phyloP scores from a whole-genome alignment of 495 filamentous ascomycete species.

The Thozetella sp. region DNA sequence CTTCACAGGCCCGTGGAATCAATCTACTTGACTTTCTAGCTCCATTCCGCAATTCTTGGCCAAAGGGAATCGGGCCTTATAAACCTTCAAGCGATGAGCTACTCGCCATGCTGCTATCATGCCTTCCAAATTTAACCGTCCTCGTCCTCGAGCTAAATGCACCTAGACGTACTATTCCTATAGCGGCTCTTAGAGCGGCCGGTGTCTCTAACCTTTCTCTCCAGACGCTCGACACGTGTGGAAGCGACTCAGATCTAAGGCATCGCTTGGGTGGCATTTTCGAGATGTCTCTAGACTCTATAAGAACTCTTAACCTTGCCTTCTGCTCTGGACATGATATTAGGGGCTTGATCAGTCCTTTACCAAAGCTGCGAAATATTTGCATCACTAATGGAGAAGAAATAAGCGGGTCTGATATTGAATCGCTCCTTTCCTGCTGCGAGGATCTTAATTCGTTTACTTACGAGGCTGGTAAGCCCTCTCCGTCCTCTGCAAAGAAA shows the following conservation, averaged over 20 bases:
- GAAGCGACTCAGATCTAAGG: too few species aligned
- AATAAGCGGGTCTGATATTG: constrained; percentile 4
- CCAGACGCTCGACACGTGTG: constrained; percentile 13
- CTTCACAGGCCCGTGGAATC: constrained; percentile 8
- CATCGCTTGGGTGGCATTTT: constrained; percentile 10
- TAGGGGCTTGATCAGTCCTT: constrained; percentile 3
- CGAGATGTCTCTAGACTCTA: constrained; percentile 12
- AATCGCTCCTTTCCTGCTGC: constrained; percentile 11
- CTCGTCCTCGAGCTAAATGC: constrained; percentile 6
- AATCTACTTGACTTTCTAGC: constrained; percentile 15
- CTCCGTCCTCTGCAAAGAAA: too few species aligned
- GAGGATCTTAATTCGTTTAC: constrained; percentile 12
- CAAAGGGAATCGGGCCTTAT: neutral
- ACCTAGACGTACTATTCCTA: constrained; percentile 1
- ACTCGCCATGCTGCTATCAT: constrained; percentile 12
- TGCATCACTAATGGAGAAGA: constrained; percentile 7
- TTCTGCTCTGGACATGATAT: neutral
- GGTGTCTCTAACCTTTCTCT: constrained; percentile 11
- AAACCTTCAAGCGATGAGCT: constrained; percentile 7
- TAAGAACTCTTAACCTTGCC: constrained; percentile 13
- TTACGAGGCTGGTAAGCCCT: constrained; percentile 15
- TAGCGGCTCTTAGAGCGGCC: constrained; percentile 13
- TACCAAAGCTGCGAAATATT: constrained; percentile 14
- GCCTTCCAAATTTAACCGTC: constrained; percentile 11
- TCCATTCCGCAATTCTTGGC: constrained; percentile 3